phyloP scores from a whole-genome alignment of 2,329 filamentous ascomycete species.

The Aureobasidium sp. region DNA sequence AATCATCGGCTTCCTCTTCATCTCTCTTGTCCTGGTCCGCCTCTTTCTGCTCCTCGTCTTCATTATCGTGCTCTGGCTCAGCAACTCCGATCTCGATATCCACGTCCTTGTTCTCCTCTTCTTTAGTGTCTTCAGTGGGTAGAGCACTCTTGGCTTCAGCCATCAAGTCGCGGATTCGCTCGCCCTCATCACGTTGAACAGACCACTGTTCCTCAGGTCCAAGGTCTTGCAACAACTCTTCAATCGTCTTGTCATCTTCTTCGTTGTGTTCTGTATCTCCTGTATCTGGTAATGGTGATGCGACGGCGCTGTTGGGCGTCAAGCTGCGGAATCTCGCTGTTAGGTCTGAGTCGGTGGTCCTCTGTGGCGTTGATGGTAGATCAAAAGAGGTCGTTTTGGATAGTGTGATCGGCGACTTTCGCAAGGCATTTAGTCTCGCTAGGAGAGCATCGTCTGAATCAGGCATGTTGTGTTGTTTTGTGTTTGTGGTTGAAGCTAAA shows the following conservation, averaged over 20 bases:
- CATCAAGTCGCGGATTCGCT: conserved; percentile 35
- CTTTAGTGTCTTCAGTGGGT: conserved; percentile 23
- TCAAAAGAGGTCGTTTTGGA: conserved; percentile 11
- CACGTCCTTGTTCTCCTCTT: conserved; percentile 23
- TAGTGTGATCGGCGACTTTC: conserved; percentile 36
- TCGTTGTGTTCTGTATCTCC: conserved; percentile 27
- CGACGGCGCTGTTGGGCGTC: conserved; percentile 13
- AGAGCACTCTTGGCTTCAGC: conserved; percentile 36
- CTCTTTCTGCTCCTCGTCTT: conserved; percentile 5
- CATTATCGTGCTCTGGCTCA: neutral
- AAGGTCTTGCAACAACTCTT: conserved; percentile 40
- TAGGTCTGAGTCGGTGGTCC: conserved; percentile 27
- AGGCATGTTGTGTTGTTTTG: conserved; percentile 10
- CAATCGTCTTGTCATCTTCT: conserved; percentile 40
- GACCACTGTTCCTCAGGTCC: conserved; percentile 34
- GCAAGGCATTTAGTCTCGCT: conserved; percentile 43
- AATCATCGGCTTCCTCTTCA: conserved; percentile 38
- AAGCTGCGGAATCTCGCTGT: conserved; percentile 27
- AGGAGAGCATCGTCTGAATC: conserved; percentile 36
- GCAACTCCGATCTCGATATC: conserved; percentile 5
- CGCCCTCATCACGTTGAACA: conserved; percentile 33
- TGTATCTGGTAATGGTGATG: conserved; percentile 19
- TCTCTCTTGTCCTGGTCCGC: conserved; percentile 25
- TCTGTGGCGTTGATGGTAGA: conserved; percentile 19
- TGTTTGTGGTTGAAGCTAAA: neutral